A percentile compares a stretch with the other conserved stretches of the same genome.
phyloP scores from a whole-genome alignment of 345 rosid species.

The Salix arbutifolia region DNA sequence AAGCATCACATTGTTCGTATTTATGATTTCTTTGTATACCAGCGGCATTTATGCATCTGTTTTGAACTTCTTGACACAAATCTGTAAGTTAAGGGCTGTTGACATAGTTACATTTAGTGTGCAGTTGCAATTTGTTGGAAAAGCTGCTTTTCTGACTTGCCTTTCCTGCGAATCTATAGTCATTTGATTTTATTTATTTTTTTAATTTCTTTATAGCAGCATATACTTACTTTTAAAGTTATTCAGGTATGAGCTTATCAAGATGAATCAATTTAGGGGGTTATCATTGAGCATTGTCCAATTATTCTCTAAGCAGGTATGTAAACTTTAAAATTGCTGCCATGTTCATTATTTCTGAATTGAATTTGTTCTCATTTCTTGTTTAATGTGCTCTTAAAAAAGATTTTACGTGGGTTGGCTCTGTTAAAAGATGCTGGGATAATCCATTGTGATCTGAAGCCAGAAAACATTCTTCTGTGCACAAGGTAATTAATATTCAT shows the following conservation, averaged over 20 bases:
- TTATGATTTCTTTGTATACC: slow-evolving; percentile 82
- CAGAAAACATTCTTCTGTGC: slow-evolving; percentile 93
- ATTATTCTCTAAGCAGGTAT: slow-evolving; percentile 94
- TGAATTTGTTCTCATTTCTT: slow-evolving; percentile 12
- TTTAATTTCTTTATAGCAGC: slow-evolving; percentile 13
- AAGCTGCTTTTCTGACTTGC: slow-evolving; percentile 2
- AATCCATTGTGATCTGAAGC: slow-evolving; percentile 98
- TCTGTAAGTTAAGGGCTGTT: slow-evolving; percentile 53
- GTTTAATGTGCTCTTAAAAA: slow-evolving; percentile 12
- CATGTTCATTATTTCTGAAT: slow-evolving; percentile 3
- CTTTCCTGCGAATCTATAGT: neutral
- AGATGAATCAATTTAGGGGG: slow-evolving; percentile 90
- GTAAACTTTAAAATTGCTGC: slow-evolving; percentile 1
- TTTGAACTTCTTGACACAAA: slow-evolving; percentile 95
- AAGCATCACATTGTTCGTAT: slow-evolving; percentile 98
- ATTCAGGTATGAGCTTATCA: slow-evolving; percentile 92
- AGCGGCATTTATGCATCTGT: slow-evolving; percentile 87
- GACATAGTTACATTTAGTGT: neutral
- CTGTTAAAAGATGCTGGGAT: slow-evolving; percentile 91
- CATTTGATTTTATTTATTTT: neutral
- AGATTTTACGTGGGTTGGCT: slow-evolving; percentile 90
- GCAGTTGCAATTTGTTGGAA: slow-evolving; percentile 6
- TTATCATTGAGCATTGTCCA: slow-evolving; percentile 93
- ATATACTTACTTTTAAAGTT: slow-evolving; percentile 26
- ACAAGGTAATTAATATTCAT: slow-evolving; percentile 57